Conservation (phyloP, 176 grass and related monocot genomes). For the Thalia dealbata region DNA sequence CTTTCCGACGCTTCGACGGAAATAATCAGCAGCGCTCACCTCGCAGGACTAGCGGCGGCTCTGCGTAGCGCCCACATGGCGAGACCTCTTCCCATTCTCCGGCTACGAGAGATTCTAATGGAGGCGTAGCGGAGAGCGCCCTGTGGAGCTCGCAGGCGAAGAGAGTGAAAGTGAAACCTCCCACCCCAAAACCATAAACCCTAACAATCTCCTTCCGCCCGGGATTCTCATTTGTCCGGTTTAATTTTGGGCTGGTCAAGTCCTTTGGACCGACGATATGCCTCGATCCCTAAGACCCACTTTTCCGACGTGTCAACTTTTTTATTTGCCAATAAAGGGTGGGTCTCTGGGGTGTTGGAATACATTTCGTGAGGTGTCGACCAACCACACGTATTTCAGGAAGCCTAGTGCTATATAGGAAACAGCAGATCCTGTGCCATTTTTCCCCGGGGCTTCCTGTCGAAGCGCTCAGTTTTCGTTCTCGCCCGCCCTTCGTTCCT, state of each 20-base stretch:
- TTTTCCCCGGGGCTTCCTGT: no score
- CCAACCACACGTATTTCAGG: no score
- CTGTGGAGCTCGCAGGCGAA: not conserved
- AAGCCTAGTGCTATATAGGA: no score
- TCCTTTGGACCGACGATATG: no score
- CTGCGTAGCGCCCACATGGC: constrained; percentile 62
- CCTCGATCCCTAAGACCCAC: no score
- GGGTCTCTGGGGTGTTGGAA: no score
- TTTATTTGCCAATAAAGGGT: no score
- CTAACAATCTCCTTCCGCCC: not conserved
- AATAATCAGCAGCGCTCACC: constrained; percentile 21
- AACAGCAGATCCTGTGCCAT: no score
- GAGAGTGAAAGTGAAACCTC: not conserved
- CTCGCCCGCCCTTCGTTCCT: no score
- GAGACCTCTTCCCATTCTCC: not conserved
- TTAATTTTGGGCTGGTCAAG: not conserved
- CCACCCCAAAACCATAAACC: not conserved
- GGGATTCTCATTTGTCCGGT: not conserved
- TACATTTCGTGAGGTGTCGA: no score
- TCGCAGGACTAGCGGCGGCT: constrained; percentile 30
- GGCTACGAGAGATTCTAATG: not conserved
- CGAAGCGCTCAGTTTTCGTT: no score
- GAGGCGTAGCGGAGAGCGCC: not conserved
- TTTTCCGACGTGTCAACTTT: no score
- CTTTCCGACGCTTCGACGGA: not conserved